phyloP scores from a whole-genome alignment of 2,329 filamentous ascomycete species.

The Chaetomiaceae sp. region DNA sequence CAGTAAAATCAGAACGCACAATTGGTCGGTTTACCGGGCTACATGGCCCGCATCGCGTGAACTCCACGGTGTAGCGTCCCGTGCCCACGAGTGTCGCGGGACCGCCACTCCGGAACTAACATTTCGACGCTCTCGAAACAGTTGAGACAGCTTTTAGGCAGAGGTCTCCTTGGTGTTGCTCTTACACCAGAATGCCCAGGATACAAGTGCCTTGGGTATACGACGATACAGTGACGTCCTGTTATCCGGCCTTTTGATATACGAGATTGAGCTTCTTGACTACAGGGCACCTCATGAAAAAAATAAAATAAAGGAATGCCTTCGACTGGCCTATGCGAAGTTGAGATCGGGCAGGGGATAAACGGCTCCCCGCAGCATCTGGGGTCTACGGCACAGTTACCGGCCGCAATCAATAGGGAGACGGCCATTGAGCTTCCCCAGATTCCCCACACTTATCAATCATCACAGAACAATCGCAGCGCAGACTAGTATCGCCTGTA shows the following conservation, averaged over 20 bases:
- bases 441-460: not conserved
- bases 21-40: constrained; percentile 14
- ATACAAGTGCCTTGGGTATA: too few species aligned
- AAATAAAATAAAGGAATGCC: not conserved
- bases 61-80: too few species aligned
- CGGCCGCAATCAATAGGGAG: not conserved
- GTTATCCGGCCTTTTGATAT: not conserved
- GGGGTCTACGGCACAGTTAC: not conserved
- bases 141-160: too few species aligned
- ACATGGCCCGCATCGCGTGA: too few species aligned
- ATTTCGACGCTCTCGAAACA: too few species aligned
- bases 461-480: too few species aligned
- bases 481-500: too few species aligned
- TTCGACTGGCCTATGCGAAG: not conserved
- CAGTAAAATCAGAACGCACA: not conserved
- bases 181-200: too few species aligned
- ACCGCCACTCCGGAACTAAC: too few species aligned
- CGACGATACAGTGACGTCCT: not conserved
- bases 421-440: not conserved
- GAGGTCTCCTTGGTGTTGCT: too few species aligned
- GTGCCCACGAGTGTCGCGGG: too few species aligned
- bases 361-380: not conserved
- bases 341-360: not conserved
- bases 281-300: too few species aligned
- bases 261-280: not conserved